Conservation (phyloP, 306 rosid genomes). For the Malus fusca region DNA sequence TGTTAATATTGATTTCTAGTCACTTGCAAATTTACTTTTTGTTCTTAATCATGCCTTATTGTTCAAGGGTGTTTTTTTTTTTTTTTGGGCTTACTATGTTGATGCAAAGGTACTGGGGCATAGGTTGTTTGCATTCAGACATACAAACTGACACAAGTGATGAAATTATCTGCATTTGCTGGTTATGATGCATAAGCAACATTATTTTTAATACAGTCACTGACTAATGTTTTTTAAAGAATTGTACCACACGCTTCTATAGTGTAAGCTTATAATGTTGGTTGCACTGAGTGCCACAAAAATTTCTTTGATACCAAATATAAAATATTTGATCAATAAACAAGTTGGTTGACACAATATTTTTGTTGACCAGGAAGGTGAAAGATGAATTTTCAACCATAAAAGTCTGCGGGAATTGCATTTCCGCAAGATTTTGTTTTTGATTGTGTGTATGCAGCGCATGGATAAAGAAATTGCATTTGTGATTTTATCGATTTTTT, state of each 20-base stretch:
- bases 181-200: not conserved
- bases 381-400: too few species aligned
- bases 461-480: not conserved
- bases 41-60: not conserved
- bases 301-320: not conserved
- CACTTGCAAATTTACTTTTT: not conserved
- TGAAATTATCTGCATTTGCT: not conserved
- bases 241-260: not conserved
- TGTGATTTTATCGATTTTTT: too few species aligned
- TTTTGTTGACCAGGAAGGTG: not conserved
- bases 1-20: not conserved
- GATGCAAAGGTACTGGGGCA: too few species aligned
- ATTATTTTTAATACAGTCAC: not conserved
- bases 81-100: not conserved
- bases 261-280: not conserved
- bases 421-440: not conserved
- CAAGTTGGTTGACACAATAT: not conserved
- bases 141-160: not conserved
- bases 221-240: not conserved
- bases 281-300: not conserved
- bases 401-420: not conserved
- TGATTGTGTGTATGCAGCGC: not conserved
- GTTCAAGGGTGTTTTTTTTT: not conserved
- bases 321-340: not conserved
- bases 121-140: not conserved